These are phyloP conservation scores for Blastocladiella britannica DNA, from an alignment of 192 early-diverging fungal genomes.

Conservation along the genomic window DNA sequence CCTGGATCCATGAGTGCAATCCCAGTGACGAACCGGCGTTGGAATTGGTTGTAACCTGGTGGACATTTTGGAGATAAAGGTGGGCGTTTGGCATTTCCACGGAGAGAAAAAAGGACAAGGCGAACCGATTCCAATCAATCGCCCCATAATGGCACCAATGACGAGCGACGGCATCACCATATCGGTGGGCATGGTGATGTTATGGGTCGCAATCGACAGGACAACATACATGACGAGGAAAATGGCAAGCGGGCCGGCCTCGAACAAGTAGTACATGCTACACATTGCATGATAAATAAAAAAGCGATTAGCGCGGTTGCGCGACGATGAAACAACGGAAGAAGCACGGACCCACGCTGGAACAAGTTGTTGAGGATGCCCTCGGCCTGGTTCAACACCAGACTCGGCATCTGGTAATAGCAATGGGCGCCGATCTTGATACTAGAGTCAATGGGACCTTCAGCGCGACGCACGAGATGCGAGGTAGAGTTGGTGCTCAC, in stretches of 20 bases:
- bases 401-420: not conserved
- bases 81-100: no score
- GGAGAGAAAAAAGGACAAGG: no score
- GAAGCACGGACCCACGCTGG: not conserved
- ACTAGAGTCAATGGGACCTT: no score
- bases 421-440: no score
- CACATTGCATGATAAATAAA: no score
- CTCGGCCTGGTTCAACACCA: not conserved
- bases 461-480: no score
- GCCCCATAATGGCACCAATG: not conserved
- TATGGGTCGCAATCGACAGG: not conserved
- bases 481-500: no score
- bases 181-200: not conserved
- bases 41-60: no score
- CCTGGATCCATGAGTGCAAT: not conserved
- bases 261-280: slow-evolving; percentile 1
- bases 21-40: no score
- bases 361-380: not conserved
- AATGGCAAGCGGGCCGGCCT: not conserved
- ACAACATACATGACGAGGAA: not conserved
- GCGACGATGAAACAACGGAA: not conserved
- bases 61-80: no score
- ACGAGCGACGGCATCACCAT: not conserved
- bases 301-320: no score
- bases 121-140: not conserved